phyloP scores from a whole-genome alignment of 305 asterid species.

The Fraxinus albicans region DNA sequence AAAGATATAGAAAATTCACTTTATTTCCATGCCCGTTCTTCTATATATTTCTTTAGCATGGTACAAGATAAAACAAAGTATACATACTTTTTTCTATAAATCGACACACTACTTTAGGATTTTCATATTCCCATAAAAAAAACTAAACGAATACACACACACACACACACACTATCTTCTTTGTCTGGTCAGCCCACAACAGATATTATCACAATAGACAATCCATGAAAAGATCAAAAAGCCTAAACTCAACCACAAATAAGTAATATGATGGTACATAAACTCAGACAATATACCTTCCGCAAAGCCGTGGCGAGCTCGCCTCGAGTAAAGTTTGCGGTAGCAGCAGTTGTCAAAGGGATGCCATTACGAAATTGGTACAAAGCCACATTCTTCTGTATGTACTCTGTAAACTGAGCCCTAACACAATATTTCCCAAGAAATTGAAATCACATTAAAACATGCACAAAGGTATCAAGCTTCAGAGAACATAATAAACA shows the following conservation, averaged over 20 bases:
- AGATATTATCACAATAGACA: not conserved
- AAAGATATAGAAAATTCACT: not conserved
- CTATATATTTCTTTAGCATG: not conserved
- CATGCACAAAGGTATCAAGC: not conserved
- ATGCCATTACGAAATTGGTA: conserved; percentile 96
- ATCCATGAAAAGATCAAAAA: not conserved
- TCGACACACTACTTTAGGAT: not conserved
- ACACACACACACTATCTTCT: not conserved
- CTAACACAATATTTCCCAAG: conserved; percentile 37
- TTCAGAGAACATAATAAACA: conserved; percentile 1
- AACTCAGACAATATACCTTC: conserved; percentile 50
- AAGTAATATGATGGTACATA: conserved; percentile 1
- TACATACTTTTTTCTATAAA: too few species aligned
- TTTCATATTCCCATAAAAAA: conserved; percentile 4
- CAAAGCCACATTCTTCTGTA: conserved; percentile 89
- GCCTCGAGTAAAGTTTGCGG: conserved; percentile 89
- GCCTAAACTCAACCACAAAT: not conserved
- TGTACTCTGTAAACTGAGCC: conserved; percentile 90
- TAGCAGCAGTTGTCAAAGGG: conserved; percentile 87
- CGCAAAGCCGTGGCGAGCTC: conserved; percentile 96
- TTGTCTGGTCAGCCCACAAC: not conserved
- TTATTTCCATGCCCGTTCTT: not conserved
- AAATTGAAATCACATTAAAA: not conserved
- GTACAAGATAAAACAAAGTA: not conserved
- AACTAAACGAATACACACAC: too few species aligned